Evolutionary conservation across 2,329 filamentous ascomycete species (phyloP).

Genomic region (Coniosporium tulheliwenetii): DNA sequence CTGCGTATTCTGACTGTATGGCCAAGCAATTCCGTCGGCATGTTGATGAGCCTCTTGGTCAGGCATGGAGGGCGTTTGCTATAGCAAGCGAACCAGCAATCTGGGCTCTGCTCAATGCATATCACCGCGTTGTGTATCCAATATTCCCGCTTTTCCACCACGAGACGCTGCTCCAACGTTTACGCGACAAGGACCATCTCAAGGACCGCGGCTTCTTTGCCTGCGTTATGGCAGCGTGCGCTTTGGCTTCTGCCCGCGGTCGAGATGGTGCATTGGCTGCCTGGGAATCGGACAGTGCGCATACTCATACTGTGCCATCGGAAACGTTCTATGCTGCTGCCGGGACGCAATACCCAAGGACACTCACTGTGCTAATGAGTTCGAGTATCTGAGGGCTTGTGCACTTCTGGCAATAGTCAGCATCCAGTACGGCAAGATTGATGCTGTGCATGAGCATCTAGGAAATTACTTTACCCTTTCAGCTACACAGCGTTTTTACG

Average conservation of each 20-base stretch:
- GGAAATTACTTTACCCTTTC: slow-evolving; percentile 35
- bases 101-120: too few relatives aligned
- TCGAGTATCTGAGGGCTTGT: slow-evolving; percentile 29
- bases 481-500: slow-evolving; percentile 34
- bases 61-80: too few relatives aligned
- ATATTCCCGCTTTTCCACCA: too few relatives aligned
- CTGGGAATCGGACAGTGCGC: slow-evolving; percentile 14
- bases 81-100: too few relatives aligned
- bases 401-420: slow-evolving; percentile 33
- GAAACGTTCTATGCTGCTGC: slow-evolving; percentile 30
- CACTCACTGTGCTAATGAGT: slow-evolving; percentile 15
- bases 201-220: slow-evolving; percentile 29
- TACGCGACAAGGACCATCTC: too few relatives aligned
- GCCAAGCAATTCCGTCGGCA: too few relatives aligned
- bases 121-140: too few relatives aligned
- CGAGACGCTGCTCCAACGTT: too few relatives aligned
- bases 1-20: too few relatives aligned
- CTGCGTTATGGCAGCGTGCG: slow-evolving; percentile 35
- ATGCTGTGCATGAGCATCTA: slow-evolving; percentile 34
- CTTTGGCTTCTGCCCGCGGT: slow-evolving; percentile 31
- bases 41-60: too few relatives aligned
- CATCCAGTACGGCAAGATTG: slow-evolving; percentile 35
- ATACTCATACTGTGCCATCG: slow-evolving; percentile 18
- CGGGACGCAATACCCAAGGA: slow-evolving; percentile 23
- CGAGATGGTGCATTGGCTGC: slow-evolving; percentile 32